A percentile compares a stretch with the other conserved stretches of the same genome.
Evolutionary conservation across 2,329 filamentous ascomycete species (phyloP).

Genomic region (Talaromyces sp.): DNA sequence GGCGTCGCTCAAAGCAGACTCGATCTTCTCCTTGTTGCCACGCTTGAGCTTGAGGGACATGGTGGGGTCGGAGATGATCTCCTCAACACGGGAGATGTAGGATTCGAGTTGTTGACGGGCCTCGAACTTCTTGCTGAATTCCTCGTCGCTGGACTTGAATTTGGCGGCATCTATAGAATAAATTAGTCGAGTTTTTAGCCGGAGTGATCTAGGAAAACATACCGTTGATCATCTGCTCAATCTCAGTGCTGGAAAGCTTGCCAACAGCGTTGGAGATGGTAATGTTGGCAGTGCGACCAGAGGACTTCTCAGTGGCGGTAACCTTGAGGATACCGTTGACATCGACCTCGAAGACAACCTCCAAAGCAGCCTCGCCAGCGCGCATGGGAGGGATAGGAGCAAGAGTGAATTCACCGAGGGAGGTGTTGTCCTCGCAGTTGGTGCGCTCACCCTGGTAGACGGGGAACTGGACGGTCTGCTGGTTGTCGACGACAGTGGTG

Average conservation of each 20-base stretch:
- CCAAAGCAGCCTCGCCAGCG: conserved; percentile 92
- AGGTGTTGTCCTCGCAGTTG: conserved; percentile 98
- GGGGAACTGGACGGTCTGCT: conserved; percentile 85
- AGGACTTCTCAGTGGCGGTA: conserved; percentile 98
- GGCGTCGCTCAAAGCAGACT: conserved; percentile 92
- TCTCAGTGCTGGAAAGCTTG: conserved; percentile 91
- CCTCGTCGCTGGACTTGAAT: conserved; percentile 97
- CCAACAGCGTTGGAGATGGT: conserved; percentile 99
- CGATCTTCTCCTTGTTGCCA: conserved; percentile 99
- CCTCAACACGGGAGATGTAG: conserved; percentile 97
- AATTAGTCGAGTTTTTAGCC: background rate
- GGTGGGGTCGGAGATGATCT: conserved; percentile 95
- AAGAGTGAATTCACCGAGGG: conserved; percentile 93
- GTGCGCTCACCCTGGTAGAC: conserved; percentile 95
- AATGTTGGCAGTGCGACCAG: conserved; percentile 97
- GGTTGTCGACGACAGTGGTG: conserved; percentile 68
- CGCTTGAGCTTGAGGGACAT: conserved; percentile 98
- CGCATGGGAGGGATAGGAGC: conserved; percentile 83
- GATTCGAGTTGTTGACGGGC: conserved; percentile 98
- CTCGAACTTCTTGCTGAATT: conserved; percentile 99
- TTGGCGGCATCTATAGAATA: conserved; percentile 75
- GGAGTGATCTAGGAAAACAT: conserved; percentile 33
- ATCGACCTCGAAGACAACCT: conserved; percentile 98
- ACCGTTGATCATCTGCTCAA: conserved; percentile 95
- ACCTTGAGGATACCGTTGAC: conserved; percentile 99